These are phyloP conservation scores for Cucumis melo DNA, from an alignment of 306 rosid genomes.

Conservation along the genomic window DNA sequence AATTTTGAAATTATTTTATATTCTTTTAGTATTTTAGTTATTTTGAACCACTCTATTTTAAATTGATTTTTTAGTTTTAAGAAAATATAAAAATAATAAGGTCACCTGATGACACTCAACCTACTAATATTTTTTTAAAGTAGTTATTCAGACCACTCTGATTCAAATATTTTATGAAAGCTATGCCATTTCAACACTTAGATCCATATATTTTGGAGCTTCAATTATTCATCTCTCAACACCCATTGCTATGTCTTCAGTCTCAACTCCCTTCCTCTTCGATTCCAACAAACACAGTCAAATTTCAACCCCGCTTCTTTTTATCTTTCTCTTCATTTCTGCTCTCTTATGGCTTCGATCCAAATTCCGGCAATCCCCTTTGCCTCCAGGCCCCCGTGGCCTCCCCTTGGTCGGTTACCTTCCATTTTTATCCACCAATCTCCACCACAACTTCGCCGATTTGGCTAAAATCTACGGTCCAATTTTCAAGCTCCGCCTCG, in stretches of 20 bases:
- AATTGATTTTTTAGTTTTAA: too few species aligned
- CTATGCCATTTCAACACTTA: too few species aligned
- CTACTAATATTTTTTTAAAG: too few species aligned
- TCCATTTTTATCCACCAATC: not conserved
- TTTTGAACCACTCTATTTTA: too few species aligned
- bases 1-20: too few species aligned
- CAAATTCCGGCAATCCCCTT: not conserved
- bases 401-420: not conserved
- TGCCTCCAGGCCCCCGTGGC: constrained; percentile 6
- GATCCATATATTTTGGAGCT: too few species aligned
- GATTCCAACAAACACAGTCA: not conserved
- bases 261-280: not conserved
- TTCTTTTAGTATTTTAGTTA: too few species aligned
- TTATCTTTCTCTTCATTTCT: not conserved
- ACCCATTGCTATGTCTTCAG: not conserved
- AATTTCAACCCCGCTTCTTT: not conserved
- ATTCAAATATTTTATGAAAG: too few species aligned
- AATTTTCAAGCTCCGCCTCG: not conserved
- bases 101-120: too few species aligned
- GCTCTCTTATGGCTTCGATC: not conserved
- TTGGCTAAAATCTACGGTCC: not conserved
- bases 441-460: not conserved
- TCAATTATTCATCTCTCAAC: not conserved
- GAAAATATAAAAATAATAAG: too few species aligned
- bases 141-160: too few species aligned